These are phyloP conservation scores for Microdochium paspali DNA, from an alignment of 2,329 filamentous ascomycete species.

Conservation along the genomic window DNA sequence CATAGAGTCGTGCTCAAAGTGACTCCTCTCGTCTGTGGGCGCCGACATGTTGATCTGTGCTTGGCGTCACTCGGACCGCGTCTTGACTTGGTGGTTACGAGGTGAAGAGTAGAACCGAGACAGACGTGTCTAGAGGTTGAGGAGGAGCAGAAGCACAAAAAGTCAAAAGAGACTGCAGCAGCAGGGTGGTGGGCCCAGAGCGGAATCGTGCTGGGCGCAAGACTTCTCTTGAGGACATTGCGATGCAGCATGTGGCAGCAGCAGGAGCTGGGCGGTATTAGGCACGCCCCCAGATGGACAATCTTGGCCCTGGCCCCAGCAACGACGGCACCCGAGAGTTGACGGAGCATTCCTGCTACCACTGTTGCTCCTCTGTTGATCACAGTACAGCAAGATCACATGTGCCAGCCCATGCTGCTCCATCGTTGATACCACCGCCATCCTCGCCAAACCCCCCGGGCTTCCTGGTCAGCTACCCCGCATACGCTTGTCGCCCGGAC, in stretches of 20 bases:
- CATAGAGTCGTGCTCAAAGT: neutral
- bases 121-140: neutral
- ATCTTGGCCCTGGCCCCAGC: neutral
- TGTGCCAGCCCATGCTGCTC: too few relatives aligned
- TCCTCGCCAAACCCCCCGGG: too few relatives aligned
- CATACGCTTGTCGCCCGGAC: neutral
- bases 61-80: neutral
- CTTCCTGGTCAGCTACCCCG: neutral
- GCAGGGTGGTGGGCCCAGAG: neutral
- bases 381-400: too few relatives aligned
- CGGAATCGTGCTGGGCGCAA: neutral
- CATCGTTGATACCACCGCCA: too few relatives aligned
- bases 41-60: neutral
- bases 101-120: neutral
- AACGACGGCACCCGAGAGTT: neutral
- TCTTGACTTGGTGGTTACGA: neutral
- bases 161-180: neutral
- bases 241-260: neutral
- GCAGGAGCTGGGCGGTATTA: neutral
- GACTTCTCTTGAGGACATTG: neutral
- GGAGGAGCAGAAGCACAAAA: neutral
- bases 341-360: neutral
- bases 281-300: neutral
- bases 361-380: too few relatives aligned
- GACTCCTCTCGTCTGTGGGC: neutral